Percentiles rank a stretch among this genome's conserved stretches.
These are phyloP conservation scores for Starmera quercuum DNA, from an alignment of 805 yeast genomes.

Conservation along the genomic window DNA sequence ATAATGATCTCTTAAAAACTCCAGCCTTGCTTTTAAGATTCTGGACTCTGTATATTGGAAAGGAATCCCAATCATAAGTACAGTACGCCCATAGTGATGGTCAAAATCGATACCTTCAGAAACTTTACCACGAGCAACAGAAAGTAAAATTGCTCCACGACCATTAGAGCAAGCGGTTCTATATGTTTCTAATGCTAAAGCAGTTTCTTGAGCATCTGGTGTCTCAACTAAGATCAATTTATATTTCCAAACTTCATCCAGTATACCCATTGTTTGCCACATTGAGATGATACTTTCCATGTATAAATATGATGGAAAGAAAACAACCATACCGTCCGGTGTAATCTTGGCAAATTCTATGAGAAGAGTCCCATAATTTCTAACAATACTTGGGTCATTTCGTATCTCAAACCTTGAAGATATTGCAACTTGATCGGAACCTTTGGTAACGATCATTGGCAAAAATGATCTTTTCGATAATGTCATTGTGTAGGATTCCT, in stretches of 20 bases:
- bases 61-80: constrained; percentile 97
- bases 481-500: constrained; percentile 94
- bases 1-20: constrained; percentile 86
- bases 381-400: constrained; percentile 95
- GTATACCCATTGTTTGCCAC: constrained; percentile 98
- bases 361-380: constrained; percentile 90
- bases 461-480: constrained; percentile 85
- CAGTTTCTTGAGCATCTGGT: constrained; percentile 98
- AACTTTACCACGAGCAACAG: constrained; percentile 98
- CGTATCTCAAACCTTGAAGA: constrained; percentile 94
- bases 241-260: constrained; percentile 98
- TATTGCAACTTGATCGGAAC: constrained; percentile 96
- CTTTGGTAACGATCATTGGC: constrained; percentile 95
- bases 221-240: constrained; percentile 93
- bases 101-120: constrained; percentile 99
- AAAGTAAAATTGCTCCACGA: constrained; percentile 89
- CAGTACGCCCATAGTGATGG: constrained; percentile 96
- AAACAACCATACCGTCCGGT: constrained; percentile 97
- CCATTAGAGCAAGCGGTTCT: constrained; percentile 96
- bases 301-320: constrained; percentile 93
- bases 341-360: constrained; percentile 92
- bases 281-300: constrained; percentile 97
- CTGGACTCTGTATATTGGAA: constrained; percentile 98
- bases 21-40: constrained; percentile 89
- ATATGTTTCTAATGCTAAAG: constrained; percentile 90